Percentiles rank a stretch among this genome's conserved stretches.
phyloP scores from a whole-genome alignment of 169 alveolate species.

The Perkinsus olseni region DNA sequence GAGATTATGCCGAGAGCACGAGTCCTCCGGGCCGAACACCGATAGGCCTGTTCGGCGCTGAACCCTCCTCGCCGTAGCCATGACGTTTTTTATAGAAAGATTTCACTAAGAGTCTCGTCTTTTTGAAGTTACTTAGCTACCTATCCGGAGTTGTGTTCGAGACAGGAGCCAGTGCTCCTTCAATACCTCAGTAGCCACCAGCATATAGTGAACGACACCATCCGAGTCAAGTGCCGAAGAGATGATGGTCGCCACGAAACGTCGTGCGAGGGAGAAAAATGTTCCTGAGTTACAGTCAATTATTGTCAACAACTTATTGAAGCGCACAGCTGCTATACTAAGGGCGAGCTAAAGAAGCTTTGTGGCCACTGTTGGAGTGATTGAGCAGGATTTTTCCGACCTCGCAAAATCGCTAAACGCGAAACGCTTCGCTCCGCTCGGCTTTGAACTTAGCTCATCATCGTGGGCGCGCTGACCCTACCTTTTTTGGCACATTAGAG shows the following conservation, averaged over 20 bases:
- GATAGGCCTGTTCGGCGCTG: background rate
- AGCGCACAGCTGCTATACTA: background rate
- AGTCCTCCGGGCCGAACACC: background rate
- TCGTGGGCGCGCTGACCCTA: background rate
- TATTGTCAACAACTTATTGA: no score
- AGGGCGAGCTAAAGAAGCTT: background rate
- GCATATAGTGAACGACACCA: no score
- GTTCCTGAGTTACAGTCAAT: no score
- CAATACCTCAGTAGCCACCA: no score
- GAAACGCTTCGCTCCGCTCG: background rate
- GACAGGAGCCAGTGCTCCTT: no score
- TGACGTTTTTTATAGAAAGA: no score
- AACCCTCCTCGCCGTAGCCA: background rate
- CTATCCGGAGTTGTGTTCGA: background rate
- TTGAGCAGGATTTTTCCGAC: background rate
- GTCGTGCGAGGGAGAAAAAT: no score
- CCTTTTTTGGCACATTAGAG: background rate
- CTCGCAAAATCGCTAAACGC: background rate
- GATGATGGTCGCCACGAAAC: no score
- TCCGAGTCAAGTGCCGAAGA: no score
- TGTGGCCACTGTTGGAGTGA: background rate
- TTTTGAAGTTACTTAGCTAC: background rate
- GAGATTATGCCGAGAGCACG: background rate
- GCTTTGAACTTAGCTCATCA: background rate
- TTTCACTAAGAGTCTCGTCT: background rate